Base-by-base conservation (phyloP, 495 filamentous ascomycete genomes). In the Rhizodiscina lignyota region DNA sequence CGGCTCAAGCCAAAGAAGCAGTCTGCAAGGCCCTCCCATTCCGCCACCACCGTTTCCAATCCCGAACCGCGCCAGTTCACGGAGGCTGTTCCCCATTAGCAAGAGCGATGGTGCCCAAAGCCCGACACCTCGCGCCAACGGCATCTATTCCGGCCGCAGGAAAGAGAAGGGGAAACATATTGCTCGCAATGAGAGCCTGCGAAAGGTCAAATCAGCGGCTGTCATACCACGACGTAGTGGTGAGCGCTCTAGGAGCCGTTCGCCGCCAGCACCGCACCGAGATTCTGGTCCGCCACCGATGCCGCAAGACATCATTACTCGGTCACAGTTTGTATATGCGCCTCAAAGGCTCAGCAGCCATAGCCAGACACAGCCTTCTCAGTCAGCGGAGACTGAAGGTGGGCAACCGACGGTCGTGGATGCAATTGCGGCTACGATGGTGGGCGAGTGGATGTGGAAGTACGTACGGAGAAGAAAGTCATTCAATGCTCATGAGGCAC, bases 391-490 rank as follows among this genome's bases (percentile, higher is more conserved):
- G 24, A 27, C 24, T 13, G 8, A 6, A 27, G 24, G 8, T 8
- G 24, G 24, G 24, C 24, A 27, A 27, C 8, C 24, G 0, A 79
- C 72, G 38, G 89, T 96, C 19, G 85, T 96, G n/a, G 87, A 96
- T 60, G 83, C 89, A 11, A 96, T 97, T 56, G 85, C 89, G 2
- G 83, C 92, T 46, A 94, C 89, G 4, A 97, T 96, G 89, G 83
- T 96, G 30, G 89, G 89, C 21, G 89, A 96, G 49, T 97, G 89
- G 89, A 96, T 97, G 89, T 96, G 78, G 69, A 97, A 97, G 50
- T 96, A 96, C 51, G 80, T 96, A 27, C 72, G 89, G 27, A 72
- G 84, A 52, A 71, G 89, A 42, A 94, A 82, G 55, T 89, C 89
- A 1, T 96, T 97, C 56, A 79, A 81, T 23, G 74, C 91, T 29